Conservation (phyloP, 2,329 filamentous ascomycete species). For the Botrytis pseudocinerea region DNA sequence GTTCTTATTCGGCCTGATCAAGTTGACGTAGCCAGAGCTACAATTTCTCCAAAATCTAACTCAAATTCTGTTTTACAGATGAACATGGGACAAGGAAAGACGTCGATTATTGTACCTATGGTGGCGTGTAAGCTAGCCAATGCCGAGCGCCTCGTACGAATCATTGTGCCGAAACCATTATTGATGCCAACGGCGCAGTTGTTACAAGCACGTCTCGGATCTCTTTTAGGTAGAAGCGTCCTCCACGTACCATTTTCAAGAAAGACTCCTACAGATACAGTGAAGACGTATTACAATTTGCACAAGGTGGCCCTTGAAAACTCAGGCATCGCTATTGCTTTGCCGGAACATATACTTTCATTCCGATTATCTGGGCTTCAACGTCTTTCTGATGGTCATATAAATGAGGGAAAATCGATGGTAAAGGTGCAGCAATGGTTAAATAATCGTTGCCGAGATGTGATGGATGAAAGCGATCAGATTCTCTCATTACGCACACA, state of each 20-base stretch:
- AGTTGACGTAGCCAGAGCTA: constrained; percentile 61
- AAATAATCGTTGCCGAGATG: constrained; percentile 46
- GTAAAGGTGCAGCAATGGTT: constrained; percentile 50
- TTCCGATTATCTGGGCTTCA: constrained; percentile 54
- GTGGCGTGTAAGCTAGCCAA: constrained; percentile 50
- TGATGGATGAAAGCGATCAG: constrained; percentile 53
- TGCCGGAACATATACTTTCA: constrained; percentile 57
- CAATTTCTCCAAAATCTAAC: constrained; percentile 53
- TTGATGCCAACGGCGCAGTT: constrained; percentile 49
- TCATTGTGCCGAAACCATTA: constrained; percentile 49
- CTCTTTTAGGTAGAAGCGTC: constrained; percentile 46
- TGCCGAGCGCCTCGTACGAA: constrained; percentile 43
- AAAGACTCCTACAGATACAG: constrained; percentile 42
- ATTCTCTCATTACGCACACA: constrained; percentile 45
- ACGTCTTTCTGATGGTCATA: constrained; percentile 45
- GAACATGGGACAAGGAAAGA: constrained; percentile 68
- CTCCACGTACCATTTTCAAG: constrained; percentile 52
- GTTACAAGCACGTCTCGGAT: constrained; percentile 47
- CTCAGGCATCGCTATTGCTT: constrained; percentile 49
- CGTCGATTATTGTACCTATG: constrained; percentile 57
- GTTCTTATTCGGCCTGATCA: constrained; percentile 63
- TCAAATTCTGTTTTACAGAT: constrained; percentile 63
- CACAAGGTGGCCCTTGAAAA: constrained; percentile 42
- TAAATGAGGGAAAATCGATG: constrained; percentile 45
- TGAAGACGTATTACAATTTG: constrained; percentile 43